Base-by-base conservation (phyloP, 257 asterid genomes). In the Solanum corneliomulleri region DNA sequence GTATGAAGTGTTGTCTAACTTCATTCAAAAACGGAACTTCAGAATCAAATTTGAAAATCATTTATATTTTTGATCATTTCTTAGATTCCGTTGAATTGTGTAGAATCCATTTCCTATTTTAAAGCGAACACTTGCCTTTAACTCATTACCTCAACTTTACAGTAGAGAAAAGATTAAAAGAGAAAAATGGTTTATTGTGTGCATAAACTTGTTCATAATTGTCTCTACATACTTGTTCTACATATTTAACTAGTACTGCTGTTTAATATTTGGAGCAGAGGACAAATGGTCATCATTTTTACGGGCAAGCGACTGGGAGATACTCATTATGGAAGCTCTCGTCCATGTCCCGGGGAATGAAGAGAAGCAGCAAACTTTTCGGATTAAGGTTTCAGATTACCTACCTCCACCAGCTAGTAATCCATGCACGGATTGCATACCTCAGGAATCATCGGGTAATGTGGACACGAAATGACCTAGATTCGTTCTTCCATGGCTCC, bases 291-390 rank as follows among this genome's bases (percentile, higher is more conserved):
- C 93, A 89, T 89, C 98, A 86, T 88, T 93, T 83, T 86, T 96
- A 64, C 88, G 94, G 77, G 90, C 98, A 8, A 93, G 90, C 4
- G 95, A 95, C 88, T 95, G 98, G 98, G 99, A 96, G 68, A 94
- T 96, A 90, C 96, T 96, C 77, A 91, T 96, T 25, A 94, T 95
- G 97, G 99, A 96, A 88, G 98, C 98, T 87, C 94, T 95, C 62
- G 93, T 96, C 82, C 97, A 94, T 41, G 93, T 94, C 45, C 99
- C 98, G 1, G 93, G 91, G 23, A 94, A 94, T 13, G 96, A 96
- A 44, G 90, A 91, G 92, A 93, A 93, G 91, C 92, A 92, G 86
- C 98, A 90, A 86, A 94, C 99, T 1, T 93, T 90, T 88, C 94
- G 98, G 82, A 91, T 96, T 18, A 94, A 93, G n/a, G 90, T 95